Conservation (phyloP, 805 yeast genomes). For the Danielozyma ontarioensis region DNA sequence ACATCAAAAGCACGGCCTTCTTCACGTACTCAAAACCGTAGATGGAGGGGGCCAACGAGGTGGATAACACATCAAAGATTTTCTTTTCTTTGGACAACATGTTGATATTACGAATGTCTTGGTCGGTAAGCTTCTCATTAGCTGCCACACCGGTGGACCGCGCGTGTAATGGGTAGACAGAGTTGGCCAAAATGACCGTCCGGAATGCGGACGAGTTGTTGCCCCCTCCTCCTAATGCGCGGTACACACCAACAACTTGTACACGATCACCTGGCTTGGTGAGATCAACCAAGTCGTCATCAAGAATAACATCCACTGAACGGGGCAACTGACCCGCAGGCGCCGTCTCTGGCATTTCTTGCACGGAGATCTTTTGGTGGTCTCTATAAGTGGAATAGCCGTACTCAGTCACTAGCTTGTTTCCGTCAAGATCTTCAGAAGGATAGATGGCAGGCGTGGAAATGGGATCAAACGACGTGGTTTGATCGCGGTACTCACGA, state of each 20-base stretch:
- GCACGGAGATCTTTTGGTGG: constrained; percentile 89
- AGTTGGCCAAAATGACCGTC: constrained; percentile 82
- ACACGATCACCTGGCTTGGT: constrained; percentile 96
- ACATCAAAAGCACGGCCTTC: constrained; percentile 83
- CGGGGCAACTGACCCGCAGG: constrained; percentile 98
- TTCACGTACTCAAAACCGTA: constrained; percentile 91
- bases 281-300: constrained; percentile 88
- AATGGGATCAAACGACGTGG: constrained; percentile 83
- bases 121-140: constrained; percentile 62
- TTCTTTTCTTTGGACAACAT: constrained; percentile 63
- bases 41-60: constrained; percentile 91
- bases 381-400: constrained; percentile 91
- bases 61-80: constrained; percentile 73
- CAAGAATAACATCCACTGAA: constrained; percentile 85
- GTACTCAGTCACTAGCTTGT: constrained; percentile 83
- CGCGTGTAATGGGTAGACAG: constrained; percentile 83
- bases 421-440: constrained; percentile 87
- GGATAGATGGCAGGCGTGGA: constrained; percentile 85
- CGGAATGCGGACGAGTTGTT: constrained; percentile 63
- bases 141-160: constrained; percentile 82
- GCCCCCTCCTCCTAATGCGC: constrained; percentile 77
- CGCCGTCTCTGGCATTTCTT: constrained; percentile 96
- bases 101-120: constrained; percentile 83
- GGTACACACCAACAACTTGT: constrained; percentile 88
- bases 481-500: constrained; percentile 87